These are phyloP conservation scores for Trichosanthes cucumerina DNA, from an alignment of 306 rosid species.

Conservation along the genomic window DNA sequence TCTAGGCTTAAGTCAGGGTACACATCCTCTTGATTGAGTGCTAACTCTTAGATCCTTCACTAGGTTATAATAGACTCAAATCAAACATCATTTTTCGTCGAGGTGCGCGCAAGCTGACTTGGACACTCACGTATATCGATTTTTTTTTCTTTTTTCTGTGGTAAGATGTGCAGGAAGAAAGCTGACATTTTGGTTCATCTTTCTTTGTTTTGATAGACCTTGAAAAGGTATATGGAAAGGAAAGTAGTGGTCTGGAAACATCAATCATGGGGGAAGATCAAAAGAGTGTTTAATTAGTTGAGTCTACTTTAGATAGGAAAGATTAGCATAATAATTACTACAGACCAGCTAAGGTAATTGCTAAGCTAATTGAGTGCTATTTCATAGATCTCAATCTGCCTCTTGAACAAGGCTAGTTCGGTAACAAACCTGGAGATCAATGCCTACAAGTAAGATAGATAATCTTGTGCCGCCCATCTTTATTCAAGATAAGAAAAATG, in stretches of 20 bases:
- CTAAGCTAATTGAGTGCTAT: neutral
- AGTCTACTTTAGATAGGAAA: neutral
- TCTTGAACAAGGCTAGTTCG: neutral
- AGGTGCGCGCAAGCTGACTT: no score
- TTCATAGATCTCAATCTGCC: neutral
- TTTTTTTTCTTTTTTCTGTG: no score
- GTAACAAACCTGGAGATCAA: neutral
- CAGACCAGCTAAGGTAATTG: neutral
- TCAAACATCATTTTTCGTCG: neutral
- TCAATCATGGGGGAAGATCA: neutral
- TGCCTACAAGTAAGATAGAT: neutral
- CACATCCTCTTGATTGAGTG: neutral
- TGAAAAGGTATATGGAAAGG: neutral
- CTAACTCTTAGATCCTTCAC: neutral
- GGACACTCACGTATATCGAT: no score
- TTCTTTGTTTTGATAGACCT: neutral
- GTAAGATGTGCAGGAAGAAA: neutral
- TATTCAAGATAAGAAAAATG: neutral
- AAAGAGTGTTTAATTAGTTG: neutral
- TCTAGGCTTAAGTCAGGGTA: neutral
- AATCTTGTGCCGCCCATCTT: neutral
- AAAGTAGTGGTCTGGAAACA: neutral
- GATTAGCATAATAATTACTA: neutral
- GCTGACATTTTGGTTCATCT: neutral
- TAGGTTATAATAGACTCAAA: neutral